Evolutionary conservation across 108 stramenopile genomes (phyloP).

Genomic region (Skeletonema grethae): DNA sequence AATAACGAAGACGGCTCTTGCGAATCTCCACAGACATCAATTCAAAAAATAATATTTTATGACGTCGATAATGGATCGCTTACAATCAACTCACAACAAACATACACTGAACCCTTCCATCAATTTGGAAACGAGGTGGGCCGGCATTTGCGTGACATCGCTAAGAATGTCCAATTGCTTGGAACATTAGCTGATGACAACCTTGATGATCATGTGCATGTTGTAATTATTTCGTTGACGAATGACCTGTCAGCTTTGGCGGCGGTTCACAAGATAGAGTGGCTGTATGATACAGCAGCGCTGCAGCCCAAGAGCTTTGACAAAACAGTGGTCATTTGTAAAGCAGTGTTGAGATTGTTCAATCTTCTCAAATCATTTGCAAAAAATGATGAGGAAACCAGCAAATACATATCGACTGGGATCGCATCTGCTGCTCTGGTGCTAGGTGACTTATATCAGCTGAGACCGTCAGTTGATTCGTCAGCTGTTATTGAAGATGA

Average conservation of each 20-base stretch:
- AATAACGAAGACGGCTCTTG: not conserved
- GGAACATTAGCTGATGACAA: not conserved
- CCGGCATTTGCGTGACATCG: not conserved
- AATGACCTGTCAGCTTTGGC: not conserved
- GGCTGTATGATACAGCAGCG: not conserved
- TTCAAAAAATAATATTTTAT: slow-evolving; percentile 1
- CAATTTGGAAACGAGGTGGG: not conserved
- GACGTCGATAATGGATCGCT: not conserved
- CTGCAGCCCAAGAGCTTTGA: not conserved
- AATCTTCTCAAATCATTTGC: not conserved
- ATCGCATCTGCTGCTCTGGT: not conserved
- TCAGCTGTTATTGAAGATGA: not conserved
- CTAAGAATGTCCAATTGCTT: not conserved
- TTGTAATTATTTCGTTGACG: not conserved
- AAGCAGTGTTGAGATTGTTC: not conserved
- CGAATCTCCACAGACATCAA: not conserved
- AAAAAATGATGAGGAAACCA: not conserved
- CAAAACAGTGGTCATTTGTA: not conserved
- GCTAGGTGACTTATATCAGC: not conserved
- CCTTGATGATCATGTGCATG: not conserved
- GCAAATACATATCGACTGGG: not conserved
- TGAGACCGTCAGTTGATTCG: not conserved
- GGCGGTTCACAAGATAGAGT: not conserved
- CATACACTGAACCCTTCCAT: not conserved
- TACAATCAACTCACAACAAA: not conserved